These are phyloP conservation scores for Eutrema salsugineum DNA, from an alignment of 441 rosid species.

Conservation along the genomic window DNA sequence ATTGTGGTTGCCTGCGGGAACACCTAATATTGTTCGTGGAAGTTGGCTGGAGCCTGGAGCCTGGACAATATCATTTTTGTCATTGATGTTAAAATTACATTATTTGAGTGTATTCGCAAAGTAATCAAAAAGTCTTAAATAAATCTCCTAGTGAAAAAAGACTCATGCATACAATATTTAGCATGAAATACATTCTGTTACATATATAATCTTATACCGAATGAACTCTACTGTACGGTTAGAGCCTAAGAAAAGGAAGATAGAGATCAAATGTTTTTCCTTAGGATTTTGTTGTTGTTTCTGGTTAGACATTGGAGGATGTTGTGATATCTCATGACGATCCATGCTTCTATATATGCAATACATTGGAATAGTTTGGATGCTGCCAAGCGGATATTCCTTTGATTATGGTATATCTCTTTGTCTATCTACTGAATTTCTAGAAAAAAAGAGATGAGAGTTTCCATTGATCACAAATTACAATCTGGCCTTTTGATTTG, in stretches of 20 bases:
- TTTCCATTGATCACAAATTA: not conserved
- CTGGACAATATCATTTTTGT: constrained; percentile 39
- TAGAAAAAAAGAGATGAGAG: too few relatives aligned
- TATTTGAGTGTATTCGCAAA: constrained; percentile 35
- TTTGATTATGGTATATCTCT: constrained; percentile 2
- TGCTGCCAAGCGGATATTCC: constrained; percentile 60
- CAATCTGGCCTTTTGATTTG: not conserved
- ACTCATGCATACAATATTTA: not conserved
- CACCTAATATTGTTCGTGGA: constrained; percentile 76
- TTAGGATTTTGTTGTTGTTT: not conserved
- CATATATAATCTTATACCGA: too few relatives aligned
- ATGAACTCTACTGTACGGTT: not conserved
- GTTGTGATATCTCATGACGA: constrained; percentile 56
- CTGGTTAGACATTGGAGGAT: constrained; percentile 18
- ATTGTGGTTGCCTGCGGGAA: constrained; percentile 75
- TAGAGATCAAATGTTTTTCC: not conserved
- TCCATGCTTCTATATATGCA: constrained; percentile 66
- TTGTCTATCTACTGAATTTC: not conserved
- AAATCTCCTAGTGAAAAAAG: not conserved
- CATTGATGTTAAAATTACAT: constrained; percentile 70
- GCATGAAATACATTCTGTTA: not conserved
- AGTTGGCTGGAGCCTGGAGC: constrained; percentile 87
- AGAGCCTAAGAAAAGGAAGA: not conserved
- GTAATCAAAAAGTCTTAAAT: not conserved
- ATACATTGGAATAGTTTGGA: constrained; percentile 79